phyloP scores from a whole-genome alignment of 2,329 filamentous ascomycete genomes.

The Didymella exigua region DNA sequence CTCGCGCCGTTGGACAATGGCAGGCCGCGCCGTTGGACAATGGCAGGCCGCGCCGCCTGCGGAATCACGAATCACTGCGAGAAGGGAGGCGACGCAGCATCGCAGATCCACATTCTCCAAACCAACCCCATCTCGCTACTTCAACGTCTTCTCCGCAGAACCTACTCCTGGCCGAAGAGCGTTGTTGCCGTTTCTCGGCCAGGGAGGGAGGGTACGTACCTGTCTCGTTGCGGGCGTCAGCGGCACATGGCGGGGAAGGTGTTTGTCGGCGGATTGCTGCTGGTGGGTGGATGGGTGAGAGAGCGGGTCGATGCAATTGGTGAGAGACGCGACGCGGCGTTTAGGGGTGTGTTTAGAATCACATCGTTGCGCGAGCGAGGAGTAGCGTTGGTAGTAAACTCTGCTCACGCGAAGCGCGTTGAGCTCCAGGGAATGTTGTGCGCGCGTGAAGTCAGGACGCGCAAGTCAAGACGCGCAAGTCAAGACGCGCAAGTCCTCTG shows the following conservation, averaged over 20 bases:
- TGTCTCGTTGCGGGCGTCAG: constrained; percentile 8
- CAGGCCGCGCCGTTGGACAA: constrained; percentile 7
- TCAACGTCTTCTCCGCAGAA: background rate
- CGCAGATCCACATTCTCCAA: background rate
- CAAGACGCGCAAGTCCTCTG: too few relatives aligned
- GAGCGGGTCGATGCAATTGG: background rate
- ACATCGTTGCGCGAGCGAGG: too few relatives aligned
- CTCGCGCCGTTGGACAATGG: constrained; percentile 2
- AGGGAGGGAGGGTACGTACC: constrained; percentile 16
- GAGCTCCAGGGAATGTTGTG: too few relatives aligned
- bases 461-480: too few relatives aligned
- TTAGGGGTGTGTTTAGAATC: background rate
- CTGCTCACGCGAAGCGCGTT: too few relatives aligned
- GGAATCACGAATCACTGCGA: background rate
- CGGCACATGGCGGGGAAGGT: background rate
- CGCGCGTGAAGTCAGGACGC: too few relatives aligned
- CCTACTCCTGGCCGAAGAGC: too few relatives aligned
- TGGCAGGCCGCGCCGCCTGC: constrained; percentile 14
- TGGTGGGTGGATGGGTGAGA: background rate
- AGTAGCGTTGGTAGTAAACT: too few relatives aligned
- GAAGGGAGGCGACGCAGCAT: background rate
- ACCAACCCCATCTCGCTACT: background rate
- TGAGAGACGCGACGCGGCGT: background rate
- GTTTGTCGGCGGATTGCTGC: background rate
- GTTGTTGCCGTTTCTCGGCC: constrained; percentile 5